A percentile compares a stretch with the other conserved stretches of the same genome.
Evolutionary conservation across 106 monocot genomes (phyloP).

Genomic region (Chionographis japonica): DNA sequence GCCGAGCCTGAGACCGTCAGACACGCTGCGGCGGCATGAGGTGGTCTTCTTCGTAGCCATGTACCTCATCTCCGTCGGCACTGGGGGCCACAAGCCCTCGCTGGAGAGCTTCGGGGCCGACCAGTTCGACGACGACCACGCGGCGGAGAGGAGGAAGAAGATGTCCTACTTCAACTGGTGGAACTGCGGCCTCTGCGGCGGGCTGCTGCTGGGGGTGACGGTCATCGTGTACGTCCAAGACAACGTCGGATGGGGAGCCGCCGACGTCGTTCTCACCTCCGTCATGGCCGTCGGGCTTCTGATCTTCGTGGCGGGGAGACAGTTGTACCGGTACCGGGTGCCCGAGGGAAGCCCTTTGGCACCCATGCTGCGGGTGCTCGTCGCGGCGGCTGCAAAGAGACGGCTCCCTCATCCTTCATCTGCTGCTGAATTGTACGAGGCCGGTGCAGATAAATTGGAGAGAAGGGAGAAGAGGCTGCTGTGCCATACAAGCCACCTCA

Average conservation of each 20-base stretch:
- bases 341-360: conserved; percentile 56
- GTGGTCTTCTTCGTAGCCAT: conserved; percentile 56
- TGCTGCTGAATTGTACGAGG: conserved; percentile 47
- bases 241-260: conserved; percentile 43
- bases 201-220: conserved; percentile 58
- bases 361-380: conserved; percentile 48
- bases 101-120: conserved; percentile 90
- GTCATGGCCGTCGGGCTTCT: conserved; percentile 37
- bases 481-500: conserved; percentile 47
- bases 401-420: conserved; percentile 26
- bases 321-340: conserved; percentile 40
- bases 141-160: conserved; percentile 54
- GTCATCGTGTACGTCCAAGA: conserved; percentile 61
- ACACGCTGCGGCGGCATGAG: conserved; percentile 29
- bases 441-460: not conserved
- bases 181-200: conserved; percentile 63
- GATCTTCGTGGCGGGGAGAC: conserved; percentile 44
- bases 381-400: conserved; percentile 56
- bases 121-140: conserved; percentile 71
- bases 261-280: conserved; percentile 28
- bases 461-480: conserved; percentile 36
- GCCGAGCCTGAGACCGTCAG: conserved; percentile 49
- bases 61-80: conserved; percentile 68
- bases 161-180: conserved; percentile 97
- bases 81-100: conserved; percentile 77